phyloP scores from a whole-genome alignment of 306 rosid species.

The Senna tora region DNA sequence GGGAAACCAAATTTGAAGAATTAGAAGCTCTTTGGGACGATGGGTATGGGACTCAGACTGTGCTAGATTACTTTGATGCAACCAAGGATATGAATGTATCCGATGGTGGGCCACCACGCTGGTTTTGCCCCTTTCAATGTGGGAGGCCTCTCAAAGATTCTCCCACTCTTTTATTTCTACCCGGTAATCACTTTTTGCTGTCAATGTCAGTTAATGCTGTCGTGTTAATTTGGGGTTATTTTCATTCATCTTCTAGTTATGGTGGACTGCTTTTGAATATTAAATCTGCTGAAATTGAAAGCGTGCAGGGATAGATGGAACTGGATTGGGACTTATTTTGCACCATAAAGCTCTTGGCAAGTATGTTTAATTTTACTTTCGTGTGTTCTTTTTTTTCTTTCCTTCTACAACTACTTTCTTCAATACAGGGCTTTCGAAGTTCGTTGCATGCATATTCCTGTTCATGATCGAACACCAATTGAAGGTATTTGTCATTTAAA shows the following conservation, averaged over 20 bases:
- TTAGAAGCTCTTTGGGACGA: constrained; percentile 77
- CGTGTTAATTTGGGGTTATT: too few relatives aligned
- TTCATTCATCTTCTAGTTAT: too few relatives aligned
- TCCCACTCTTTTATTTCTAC: constrained; percentile 75
- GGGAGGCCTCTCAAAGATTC: constrained; percentile 60
- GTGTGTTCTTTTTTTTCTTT: too few relatives aligned
- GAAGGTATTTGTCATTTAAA: constrained; percentile 64
- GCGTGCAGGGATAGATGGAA: constrained; percentile 78
- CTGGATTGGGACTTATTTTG: constrained; percentile 82
- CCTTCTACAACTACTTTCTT: constrained; percentile 21
- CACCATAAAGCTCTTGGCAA: constrained; percentile 92
- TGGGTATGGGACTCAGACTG: constrained; percentile 73
- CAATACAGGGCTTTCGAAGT: constrained; percentile 84
- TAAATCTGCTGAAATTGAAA: background rate
- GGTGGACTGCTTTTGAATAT: too few relatives aligned
- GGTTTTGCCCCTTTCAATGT: constrained; percentile 72
- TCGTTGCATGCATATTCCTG: constrained; percentile 87
- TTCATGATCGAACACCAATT: constrained; percentile 75
- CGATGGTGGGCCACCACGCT: constrained; percentile 83
- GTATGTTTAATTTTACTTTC: too few relatives aligned
- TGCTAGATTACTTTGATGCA: constrained; percentile 67
- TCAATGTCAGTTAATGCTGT: too few relatives aligned
- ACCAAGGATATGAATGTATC: constrained; percentile 49
- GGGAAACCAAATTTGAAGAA: constrained; percentile 28
- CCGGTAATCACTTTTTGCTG: constrained; percentile 49